Conservation (phyloP, 73 alveolate species). For the Uronychia binucleata region DNA sequence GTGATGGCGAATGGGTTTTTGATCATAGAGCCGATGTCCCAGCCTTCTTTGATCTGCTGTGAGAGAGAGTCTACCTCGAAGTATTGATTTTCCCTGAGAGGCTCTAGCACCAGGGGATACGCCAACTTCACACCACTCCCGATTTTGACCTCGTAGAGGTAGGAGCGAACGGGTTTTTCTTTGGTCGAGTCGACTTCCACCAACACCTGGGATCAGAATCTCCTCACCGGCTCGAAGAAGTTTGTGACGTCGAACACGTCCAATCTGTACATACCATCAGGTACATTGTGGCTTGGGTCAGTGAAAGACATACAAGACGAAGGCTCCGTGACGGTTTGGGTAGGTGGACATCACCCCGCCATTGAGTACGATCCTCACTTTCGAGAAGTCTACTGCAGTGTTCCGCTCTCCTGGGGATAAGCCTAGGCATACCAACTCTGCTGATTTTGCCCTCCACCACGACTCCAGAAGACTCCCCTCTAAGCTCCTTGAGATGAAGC, state of each 20-base stretch:
- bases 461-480: too few relatives aligned
- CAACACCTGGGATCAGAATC: neutral
- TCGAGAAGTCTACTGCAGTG: neutral
- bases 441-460: neutral
- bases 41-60: slow-evolving; percentile 6
- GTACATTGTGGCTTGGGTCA: neutral
- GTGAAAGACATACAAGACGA: neutral
- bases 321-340: neutral
- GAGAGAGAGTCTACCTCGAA: neutral
- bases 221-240: neutral
- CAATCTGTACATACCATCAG: slow-evolving; percentile 12
- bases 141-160: slow-evolving; percentile 4
- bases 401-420: neutral
- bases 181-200: neutral
- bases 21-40: neutral
- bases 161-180: neutral
- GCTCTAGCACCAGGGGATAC: slow-evolving; percentile 5
- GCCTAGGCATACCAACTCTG: neutral
- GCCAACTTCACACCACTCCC: neutral
- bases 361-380: neutral
- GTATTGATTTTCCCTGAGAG: neutral
- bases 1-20: slow-evolving; percentile 19
- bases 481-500: too few relatives aligned
- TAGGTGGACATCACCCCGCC: neutral
- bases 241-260: slow-evolving; percentile 2